Evolutionary conservation across 306 rosid genomes (phyloP).

Genomic region (Cucurbita maxima): DNA sequence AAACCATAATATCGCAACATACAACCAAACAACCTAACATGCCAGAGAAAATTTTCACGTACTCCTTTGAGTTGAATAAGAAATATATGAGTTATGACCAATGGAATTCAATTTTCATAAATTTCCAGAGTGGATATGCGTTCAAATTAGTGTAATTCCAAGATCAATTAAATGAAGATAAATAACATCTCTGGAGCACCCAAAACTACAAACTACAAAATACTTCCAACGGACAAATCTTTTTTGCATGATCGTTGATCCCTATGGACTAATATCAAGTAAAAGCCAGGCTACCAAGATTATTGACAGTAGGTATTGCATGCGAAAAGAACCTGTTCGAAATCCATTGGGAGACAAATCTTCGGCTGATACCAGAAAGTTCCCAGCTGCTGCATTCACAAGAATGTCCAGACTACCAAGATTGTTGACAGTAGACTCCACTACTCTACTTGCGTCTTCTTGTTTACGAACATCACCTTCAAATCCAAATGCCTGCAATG

Average conservation of each 20-base stretch:
- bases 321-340: conserved; percentile 52
- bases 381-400: conserved; percentile 87
- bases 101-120: background rate
- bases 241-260: background rate
- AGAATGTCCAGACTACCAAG: conserved; percentile 75
- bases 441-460: conserved; percentile 63
- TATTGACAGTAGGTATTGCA: background rate
- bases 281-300: background rate
- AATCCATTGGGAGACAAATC: conserved; percentile 92
- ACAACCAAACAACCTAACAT: background rate
- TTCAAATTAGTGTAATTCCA: background rate
- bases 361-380: conserved; percentile 66
- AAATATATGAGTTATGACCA: background rate
- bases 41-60: background rate
- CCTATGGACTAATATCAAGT: background rate
- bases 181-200: background rate
- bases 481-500: conserved; percentile 50
- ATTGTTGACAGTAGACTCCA: conserved; percentile 53
- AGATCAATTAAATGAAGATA: background rate
- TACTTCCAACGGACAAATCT: background rate
- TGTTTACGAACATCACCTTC: conserved; percentile 85
- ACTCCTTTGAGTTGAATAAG: background rate
- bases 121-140: background rate
- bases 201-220: background rate
- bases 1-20: background rate